Evolutionary conservation across 2,329 filamentous ascomycete genomes (phyloP).

Genomic region (Arthrobotrys conoides): DNA sequence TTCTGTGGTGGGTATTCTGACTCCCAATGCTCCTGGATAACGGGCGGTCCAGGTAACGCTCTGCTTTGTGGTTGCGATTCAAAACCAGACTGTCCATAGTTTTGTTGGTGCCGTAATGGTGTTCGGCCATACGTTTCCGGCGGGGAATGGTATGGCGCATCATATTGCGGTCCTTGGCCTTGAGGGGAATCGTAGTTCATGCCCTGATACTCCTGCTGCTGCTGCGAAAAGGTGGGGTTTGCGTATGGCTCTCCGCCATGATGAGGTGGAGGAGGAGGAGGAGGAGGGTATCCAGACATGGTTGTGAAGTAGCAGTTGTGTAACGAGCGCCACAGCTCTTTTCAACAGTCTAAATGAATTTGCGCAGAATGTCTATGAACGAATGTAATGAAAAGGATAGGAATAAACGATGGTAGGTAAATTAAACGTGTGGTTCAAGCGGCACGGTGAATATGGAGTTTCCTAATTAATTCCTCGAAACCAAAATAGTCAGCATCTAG

Average conservation of each 20-base stretch:
- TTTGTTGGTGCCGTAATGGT: constrained; percentile 54
- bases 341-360: constrained; percentile 33
- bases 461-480: constrained; percentile 18
- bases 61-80: constrained; percentile 39
- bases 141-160: background rate
- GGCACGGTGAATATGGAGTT: constrained; percentile 21
- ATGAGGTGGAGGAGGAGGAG: constrained; percentile 30
- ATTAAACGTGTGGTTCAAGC: constrained; percentile 40
- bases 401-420: constrained; percentile 19
- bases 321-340: constrained; percentile 20
- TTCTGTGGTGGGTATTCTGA: constrained; percentile 15
- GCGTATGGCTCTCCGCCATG: constrained; percentile 34
- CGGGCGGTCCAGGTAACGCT: constrained; percentile 22
- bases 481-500: background rate
- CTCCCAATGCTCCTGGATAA: constrained; percentile 36
- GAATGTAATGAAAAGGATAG: constrained; percentile 10
- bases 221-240: constrained; percentile 43
- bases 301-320: constrained; percentile 12
- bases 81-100: constrained; percentile 32
- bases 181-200: constrained; percentile 49
- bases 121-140: constrained; percentile 43
- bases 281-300: constrained; percentile 48
- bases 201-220: constrained; percentile 21
- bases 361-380: constrained; percentile 17
- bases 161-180: constrained; percentile 32